phyloP scores from a whole-genome alignment of 2,329 filamentous ascomycete species.

The Zopfia rhizophila region DNA sequence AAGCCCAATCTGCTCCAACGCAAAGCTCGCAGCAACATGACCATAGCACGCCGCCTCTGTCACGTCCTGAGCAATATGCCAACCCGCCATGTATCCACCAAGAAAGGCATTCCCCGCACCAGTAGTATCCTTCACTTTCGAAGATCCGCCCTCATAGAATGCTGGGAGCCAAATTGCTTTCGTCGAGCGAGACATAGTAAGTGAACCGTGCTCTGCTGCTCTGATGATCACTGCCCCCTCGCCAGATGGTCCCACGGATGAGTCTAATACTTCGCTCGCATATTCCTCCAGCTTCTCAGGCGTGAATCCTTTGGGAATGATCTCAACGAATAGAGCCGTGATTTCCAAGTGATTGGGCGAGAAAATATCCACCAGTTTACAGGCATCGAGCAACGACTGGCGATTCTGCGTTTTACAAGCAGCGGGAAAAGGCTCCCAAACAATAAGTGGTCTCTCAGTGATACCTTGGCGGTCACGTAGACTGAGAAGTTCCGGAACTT shows the following conservation, averaged over 20 bases:
- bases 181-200: slow-evolving; percentile 8
- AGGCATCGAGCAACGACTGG: slow-evolving; percentile 20
- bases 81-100: slow-evolving; percentile 31
- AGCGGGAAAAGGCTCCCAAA: slow-evolving; percentile 36
- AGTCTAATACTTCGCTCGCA: slow-evolving; percentile 7
- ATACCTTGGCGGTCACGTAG: slow-evolving; percentile 14
- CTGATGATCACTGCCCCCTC: slow-evolving; percentile 21
- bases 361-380: slow-evolving; percentile 32
- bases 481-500: slow-evolving; percentile 24
- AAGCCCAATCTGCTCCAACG: slow-evolving; percentile 35
- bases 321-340: slow-evolving; percentile 19
- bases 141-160: slow-evolving; percentile 14
- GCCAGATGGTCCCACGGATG: slow-evolving; percentile 1
- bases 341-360: slow-evolving; percentile 38
- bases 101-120: slow-evolving; percentile 39
- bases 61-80: slow-evolving; percentile 13
- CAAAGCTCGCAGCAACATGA: slow-evolving; percentile 33
- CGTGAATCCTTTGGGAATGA: not conserved
- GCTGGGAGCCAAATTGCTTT: slow-evolving; percentile 24
- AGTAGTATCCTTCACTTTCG: slow-evolving; percentile 30
- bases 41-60: slow-evolving; percentile 24
- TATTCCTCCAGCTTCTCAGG: slow-evolving; percentile 10
- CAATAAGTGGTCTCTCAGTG: slow-evolving; percentile 19
- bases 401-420: slow-evolving; percentile 20
- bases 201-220: slow-evolving; percentile 24